Percentiles rank a stretch among this genome's conserved stretches.
Evolutionary conservation across 2,329 filamentous ascomycete species (phyloP).

Genomic region (Aspergillus jensenii): DNA sequence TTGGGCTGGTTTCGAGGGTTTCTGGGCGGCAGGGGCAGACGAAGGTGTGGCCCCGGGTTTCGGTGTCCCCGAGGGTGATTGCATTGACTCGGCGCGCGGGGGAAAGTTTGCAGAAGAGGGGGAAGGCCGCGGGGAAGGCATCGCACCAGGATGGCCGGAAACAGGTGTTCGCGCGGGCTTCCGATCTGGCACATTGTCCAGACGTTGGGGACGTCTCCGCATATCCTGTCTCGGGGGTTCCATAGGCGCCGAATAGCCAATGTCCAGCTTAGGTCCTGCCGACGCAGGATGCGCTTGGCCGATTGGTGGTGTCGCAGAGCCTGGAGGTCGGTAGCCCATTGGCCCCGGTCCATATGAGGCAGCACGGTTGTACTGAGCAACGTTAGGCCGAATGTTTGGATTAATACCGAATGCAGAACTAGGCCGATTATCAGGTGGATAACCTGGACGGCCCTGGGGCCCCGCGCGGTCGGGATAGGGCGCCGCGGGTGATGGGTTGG

Average conservation of each 20-base stretch:
- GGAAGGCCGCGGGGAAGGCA: constrained; percentile 30
- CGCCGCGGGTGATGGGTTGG: constrained; percentile 34
- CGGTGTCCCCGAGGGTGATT: constrained; percentile 36
- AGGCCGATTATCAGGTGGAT: constrained; percentile 40
- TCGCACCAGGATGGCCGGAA: constrained; percentile 21
- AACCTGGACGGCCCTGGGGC: constrained; percentile 34
- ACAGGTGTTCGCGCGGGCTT: constrained; percentile 34
- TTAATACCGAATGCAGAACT: constrained; percentile 51
- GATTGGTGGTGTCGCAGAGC: constrained; percentile 32
- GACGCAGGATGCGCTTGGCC: constrained; percentile 32
- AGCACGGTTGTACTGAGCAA: constrained; percentile 34
- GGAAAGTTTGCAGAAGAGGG: constrained; percentile 34
- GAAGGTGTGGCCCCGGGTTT: constrained; percentile 28
- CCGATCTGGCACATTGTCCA: constrained; percentile 30
- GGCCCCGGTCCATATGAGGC: constrained; percentile 33
- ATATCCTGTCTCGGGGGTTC: constrained; percentile 34
- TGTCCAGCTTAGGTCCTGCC: constrained; percentile 42
- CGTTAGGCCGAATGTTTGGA: constrained; percentile 46
- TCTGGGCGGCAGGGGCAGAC: constrained; percentile 32
- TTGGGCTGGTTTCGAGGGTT: constrained; percentile 36
- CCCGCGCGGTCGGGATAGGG: constrained; percentile 44
- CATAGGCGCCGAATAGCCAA: constrained; percentile 49
- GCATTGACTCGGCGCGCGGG: constrained; percentile 32
- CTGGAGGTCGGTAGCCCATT: constrained; percentile 35
- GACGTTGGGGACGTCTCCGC: constrained; percentile 31